phyloP scores from a whole-genome alignment of 257 asterid species.

The Solanum chiquidenum region DNA sequence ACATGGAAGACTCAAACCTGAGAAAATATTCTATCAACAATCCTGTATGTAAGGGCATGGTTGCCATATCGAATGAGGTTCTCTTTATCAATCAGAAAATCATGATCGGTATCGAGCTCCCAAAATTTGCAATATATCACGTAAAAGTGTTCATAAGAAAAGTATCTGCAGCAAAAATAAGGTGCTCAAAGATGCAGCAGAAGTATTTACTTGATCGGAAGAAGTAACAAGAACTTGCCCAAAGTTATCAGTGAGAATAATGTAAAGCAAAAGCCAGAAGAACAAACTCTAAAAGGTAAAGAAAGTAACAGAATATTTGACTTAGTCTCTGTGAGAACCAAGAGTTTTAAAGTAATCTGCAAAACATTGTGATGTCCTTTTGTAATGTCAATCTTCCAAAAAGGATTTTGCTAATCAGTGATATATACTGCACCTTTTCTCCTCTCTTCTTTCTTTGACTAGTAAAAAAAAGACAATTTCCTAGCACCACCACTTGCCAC shows the following conservation, averaged over 20 bases:
- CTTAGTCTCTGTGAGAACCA: not conserved
- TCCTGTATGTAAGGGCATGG: slow-evolving; percentile 98
- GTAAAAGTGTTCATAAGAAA: slow-evolving; percentile 97
- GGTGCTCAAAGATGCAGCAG: not conserved
- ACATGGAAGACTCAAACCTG: slow-evolving; percentile 57
- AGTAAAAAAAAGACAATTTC: not conserved
- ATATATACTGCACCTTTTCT: not conserved
- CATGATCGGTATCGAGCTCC: slow-evolving; percentile 99
- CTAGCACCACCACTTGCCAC: not conserved
- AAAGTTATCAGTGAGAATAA: not conserved
- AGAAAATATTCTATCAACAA: slow-evolving; percentile 95
- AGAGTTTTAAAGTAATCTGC: not conserved
- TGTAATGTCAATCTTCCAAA: not conserved
- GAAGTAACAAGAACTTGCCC: not conserved
- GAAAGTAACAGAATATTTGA: not conserved
- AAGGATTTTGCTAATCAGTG: not conserved
- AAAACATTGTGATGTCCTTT: not conserved
- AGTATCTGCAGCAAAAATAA: slow-evolving; percentile 56
- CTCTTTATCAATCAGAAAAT: slow-evolving; percentile 93
- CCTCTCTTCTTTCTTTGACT: not conserved
- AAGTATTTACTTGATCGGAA: not conserved
- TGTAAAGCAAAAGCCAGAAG: not conserved
- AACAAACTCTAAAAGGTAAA: not conserved
- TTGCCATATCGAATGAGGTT: slow-evolving; percentile 98
- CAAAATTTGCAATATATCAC: slow-evolving; percentile 99